Evolutionary conservation across 805 yeast species (phyloP).

Genomic region (Komagataella pastoris): DNA sequence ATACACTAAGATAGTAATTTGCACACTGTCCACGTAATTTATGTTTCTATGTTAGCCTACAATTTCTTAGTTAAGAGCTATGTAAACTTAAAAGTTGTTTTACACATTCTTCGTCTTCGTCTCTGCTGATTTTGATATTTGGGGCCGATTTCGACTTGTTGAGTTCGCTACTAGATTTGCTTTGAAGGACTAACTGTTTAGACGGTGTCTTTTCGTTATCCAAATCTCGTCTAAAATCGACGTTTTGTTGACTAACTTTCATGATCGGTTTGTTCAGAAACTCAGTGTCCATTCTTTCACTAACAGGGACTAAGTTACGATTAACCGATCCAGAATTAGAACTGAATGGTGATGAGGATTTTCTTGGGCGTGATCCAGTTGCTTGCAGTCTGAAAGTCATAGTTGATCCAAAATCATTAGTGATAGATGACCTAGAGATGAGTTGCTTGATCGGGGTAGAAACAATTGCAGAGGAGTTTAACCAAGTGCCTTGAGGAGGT

Average conservation of each 20-base stretch:
- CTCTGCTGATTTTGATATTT: background rate
- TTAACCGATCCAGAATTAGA: background rate
- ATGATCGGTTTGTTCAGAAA: background rate
- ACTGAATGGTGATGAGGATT: background rate
- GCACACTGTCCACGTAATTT: background rate
- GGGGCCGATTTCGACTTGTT: background rate
- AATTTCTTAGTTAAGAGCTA: background rate
- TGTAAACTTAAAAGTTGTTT: background rate
- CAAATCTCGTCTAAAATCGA: background rate
- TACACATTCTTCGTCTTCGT: background rate
- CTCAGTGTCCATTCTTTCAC: background rate
- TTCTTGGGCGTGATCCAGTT: background rate
- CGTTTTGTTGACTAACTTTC: background rate
- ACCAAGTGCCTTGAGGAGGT: slow-evolving; percentile 5
- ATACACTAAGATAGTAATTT: background rate
- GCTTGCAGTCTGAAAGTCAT: slow-evolving; percentile 22
- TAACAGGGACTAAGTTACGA: background rate
- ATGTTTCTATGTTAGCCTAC: background rate
- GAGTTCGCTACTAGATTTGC: background rate
- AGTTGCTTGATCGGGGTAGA: slow-evolving; percentile 5
- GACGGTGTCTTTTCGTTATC: background rate
- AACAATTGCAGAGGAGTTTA: slow-evolving; percentile 3
- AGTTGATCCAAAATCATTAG: slow-evolving; percentile 9
- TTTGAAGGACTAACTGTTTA: background rate
- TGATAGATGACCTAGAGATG: background rate